phyloP scores from a whole-genome alignment of 768 basidiomycete species.

The Butyriboletus loyo region DNA sequence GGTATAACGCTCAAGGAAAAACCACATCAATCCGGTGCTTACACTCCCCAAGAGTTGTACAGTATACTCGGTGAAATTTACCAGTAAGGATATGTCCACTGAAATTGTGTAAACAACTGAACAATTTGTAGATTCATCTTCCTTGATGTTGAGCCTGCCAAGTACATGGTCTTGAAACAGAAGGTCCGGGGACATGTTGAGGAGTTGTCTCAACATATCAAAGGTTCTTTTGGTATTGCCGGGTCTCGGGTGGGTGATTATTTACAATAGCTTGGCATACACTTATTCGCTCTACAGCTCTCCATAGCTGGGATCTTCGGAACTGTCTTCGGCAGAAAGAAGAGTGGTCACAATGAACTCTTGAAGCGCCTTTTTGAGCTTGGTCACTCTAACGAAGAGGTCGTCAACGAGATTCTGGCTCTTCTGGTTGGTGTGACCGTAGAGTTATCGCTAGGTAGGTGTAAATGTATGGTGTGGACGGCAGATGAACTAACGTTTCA shows the following conservation, averaged over 20 bases:
- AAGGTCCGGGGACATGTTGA: conserved; percentile 52
- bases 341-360: conserved; percentile 43
- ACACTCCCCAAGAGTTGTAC: conserved; percentile 60
- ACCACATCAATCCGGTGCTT: conserved; percentile 50
- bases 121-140: conserved; percentile 59
- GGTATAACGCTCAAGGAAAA: conserved; percentile 69
- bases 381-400: conserved; percentile 54
- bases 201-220: conserved; percentile 56
- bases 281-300: conserved; percentile 18
- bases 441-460: conserved; percentile 65
- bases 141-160: conserved; percentile 62
- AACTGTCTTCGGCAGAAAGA: conserved; percentile 48
- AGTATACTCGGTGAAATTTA: conserved; percentile 69
- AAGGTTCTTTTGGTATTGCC: conserved; percentile 40
- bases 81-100: conserved; percentile 37
- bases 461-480: neutral
- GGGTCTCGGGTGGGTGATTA: conserved; percentile 41
- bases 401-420: conserved; percentile 69
- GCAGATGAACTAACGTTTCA: neutral
- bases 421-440: conserved; percentile 65
- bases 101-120: neutral
- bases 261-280: neutral
- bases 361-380: conserved; percentile 55
- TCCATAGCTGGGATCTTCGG: conserved; percentile 42
- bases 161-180: conserved; percentile 52